These are phyloP conservation scores for Citrus australasica DNA, from an alignment of 345 rosid genomes.

Conservation along the genomic window DNA sequence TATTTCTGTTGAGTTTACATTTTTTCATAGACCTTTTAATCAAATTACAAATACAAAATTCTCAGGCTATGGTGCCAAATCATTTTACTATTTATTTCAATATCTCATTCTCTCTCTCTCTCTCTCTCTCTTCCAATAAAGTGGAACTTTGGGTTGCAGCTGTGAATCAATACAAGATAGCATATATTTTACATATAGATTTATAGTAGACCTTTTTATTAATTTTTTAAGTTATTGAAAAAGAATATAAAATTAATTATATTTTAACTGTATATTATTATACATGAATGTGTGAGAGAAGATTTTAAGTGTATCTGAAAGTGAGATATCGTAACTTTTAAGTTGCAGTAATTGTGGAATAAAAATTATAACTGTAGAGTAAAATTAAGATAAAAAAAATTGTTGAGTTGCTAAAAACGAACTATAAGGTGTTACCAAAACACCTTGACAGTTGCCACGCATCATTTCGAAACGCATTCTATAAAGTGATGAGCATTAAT, in stretches of 20 bases:
- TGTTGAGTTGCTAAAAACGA: no score
- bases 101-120: neutral
- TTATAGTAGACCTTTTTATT: no score
- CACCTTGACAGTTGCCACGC: rapidly evolving
- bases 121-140: neutral
- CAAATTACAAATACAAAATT: no score
- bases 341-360: rapidly evolving
- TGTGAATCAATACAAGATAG: neutral
- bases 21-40: neutral
- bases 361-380: rapidly evolving
- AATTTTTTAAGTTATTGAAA: no score
- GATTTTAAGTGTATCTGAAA: rapidly evolving
- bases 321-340: rapidly evolving
- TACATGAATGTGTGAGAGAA: rapidly evolving
- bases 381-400: rapidly evolving
- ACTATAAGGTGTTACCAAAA: rapidly evolving
- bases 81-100: neutral
- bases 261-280: no score
- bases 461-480: no score
- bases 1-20: neutral
- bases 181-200: neutral
- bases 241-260: no score
- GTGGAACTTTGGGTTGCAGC: neutral
- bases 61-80: neutral
- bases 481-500: no score